A percentile compares a stretch with the other conserved stretches of the same genome.
phyloP scores from a whole-genome alignment of 257 asterid species.

The Gentiana straminea region DNA sequence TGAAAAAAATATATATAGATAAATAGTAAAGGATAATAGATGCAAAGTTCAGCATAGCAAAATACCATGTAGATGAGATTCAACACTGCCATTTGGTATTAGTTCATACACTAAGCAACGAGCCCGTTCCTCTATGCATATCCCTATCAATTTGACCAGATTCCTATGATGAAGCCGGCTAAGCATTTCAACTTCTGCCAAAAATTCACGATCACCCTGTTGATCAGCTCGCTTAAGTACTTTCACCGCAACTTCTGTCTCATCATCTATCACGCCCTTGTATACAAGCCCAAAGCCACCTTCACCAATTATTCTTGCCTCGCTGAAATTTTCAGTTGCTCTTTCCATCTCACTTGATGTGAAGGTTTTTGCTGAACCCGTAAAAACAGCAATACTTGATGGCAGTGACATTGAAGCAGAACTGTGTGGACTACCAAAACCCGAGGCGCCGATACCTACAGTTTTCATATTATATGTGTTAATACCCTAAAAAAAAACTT shows the following conservation, averaged over 20 bases:
- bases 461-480: not conserved
- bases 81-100: constrained; percentile 76
- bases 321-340: constrained; percentile 79
- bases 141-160: constrained; percentile 82
- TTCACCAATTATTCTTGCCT: constrained; percentile 67
- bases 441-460: constrained; percentile 44
- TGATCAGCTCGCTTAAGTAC: constrained; percentile 85
- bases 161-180: constrained; percentile 89
- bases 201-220: constrained; percentile 83
- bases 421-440: constrained; percentile 47
- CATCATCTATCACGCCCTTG: constrained; percentile 75
- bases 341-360: constrained; percentile 53
- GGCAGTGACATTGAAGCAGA: constrained; percentile 65
- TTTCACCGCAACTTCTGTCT: constrained; percentile 70
- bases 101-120: constrained; percentile 83
- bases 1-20: not conserved
- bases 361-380: constrained; percentile 75
- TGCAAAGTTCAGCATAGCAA: not conserved
- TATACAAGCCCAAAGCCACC: constrained; percentile 96
- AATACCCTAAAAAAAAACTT: too few species aligned
- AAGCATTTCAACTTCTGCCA: constrained; percentile 98
- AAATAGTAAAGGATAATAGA: not conserved
- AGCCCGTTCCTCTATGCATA: constrained; percentile 67
- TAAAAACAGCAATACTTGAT: constrained; percentile 69
- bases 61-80: constrained; percentile 90